phyloP scores from a whole-genome alignment of 495 filamentous ascomycete genomes.

The Talaromyces adpressus region DNA sequence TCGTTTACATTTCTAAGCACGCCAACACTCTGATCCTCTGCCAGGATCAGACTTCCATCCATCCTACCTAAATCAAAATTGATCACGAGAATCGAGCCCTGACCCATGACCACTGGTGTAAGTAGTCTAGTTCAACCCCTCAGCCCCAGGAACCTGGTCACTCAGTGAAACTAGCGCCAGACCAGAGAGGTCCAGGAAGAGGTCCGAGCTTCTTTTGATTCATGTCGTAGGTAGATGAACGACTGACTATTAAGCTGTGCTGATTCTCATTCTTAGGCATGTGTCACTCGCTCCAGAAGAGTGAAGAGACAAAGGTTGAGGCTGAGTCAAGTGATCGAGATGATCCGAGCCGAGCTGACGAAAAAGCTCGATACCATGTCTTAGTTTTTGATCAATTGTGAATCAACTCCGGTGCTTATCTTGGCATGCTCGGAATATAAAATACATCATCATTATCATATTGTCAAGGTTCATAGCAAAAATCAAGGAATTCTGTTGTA shows the following conservation, averaged over 20 bases:
- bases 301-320: background rate
- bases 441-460: background rate
- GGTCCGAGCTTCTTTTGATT: background rate
- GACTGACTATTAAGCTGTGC: background rate
- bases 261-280: background rate
- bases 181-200: background rate
- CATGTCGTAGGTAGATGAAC: background rate
- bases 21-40: background rate
- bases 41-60: background rate
- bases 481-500: background rate
- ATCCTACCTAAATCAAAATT: background rate
- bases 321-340: background rate
- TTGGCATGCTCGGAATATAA: background rate
- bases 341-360: background rate
- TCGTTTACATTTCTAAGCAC: background rate
- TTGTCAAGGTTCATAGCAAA: background rate
- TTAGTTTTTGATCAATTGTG: no score
- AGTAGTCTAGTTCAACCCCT: background rate
- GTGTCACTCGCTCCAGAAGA: background rate
- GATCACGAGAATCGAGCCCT: background rate
- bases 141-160: background rate
- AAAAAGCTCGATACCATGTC: background rate
- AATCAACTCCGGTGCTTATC: background rate
- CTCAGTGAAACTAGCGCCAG: background rate
- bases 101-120: background rate